phyloP scores from a whole-genome alignment of 257 asterid species.

The Parsonsia alboflavescens region DNA sequence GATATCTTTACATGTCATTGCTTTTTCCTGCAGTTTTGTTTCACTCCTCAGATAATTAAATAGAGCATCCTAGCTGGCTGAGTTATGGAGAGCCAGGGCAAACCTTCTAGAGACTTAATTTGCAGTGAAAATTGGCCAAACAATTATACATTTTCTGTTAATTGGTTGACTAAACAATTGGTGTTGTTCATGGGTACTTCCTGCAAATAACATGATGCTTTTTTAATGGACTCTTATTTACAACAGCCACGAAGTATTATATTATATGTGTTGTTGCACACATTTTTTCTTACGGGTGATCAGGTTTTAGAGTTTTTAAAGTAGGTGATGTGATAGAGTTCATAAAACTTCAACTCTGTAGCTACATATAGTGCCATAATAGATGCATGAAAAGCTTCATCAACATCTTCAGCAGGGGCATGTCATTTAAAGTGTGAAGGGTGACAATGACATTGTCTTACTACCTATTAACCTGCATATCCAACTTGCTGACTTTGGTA shows the following conservation, averaged over 20 bases:
- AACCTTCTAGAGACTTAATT: not conserved
- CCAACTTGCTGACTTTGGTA: not conserved
- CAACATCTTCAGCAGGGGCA: not conserved
- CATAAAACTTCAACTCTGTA: too few relatives aligned
- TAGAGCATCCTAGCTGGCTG: conserved; percentile 1
- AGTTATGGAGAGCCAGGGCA: not conserved
- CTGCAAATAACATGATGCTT: not conserved
- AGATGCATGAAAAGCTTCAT: too few relatives aligned
- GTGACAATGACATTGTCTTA: too few relatives aligned
- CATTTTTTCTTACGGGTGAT: too few relatives aligned
- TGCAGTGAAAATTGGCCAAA: not conserved
- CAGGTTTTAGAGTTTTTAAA: too few relatives aligned
- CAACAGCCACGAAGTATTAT: not conserved
- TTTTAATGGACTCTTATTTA: too few relatives aligned
- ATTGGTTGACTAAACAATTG: not conserved
- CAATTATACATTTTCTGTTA: not conserved
- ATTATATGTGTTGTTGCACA: too few relatives aligned
- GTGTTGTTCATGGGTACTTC: not conserved
- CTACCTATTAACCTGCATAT: not conserved
- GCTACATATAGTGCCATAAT: too few relatives aligned
- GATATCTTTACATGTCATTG: not conserved
- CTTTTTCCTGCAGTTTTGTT: not conserved
- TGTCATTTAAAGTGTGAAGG: too few relatives aligned
- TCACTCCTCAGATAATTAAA: not conserved
- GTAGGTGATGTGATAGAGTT: not conserved